These are phyloP conservation scores for Metarhizium brunneum DNA, from an alignment of 2,329 filamentous ascomycete genomes.

Conservation along the genomic window DNA sequence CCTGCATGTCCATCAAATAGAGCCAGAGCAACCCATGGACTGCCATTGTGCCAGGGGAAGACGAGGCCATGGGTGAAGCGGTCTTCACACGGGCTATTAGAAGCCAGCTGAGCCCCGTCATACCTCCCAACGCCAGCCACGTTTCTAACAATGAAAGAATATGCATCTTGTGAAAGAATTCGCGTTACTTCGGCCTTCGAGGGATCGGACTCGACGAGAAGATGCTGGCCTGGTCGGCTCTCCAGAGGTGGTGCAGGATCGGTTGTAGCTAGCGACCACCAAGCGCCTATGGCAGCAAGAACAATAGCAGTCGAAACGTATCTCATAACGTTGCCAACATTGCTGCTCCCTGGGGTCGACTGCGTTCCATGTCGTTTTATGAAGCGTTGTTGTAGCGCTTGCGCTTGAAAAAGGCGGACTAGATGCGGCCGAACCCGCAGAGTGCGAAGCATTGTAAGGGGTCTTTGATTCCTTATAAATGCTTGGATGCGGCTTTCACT, in stretches of 20 bases:
- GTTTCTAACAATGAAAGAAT: not conserved
- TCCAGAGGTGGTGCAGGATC: not conserved
- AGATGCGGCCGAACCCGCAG: no score
- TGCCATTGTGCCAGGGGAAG: slow-evolving; percentile 4
- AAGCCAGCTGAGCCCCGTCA: not conserved
- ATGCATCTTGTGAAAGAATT: not conserved
- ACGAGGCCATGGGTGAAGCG: not conserved
- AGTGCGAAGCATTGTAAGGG: no score
- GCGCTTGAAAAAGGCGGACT: no score
- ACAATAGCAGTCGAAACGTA: not conserved
- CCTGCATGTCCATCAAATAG: slow-evolving; percentile 27
- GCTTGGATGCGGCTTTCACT: no score
- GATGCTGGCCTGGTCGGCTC: not conserved
- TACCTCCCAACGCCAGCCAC: not conserved
- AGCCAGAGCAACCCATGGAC: slow-evolving; percentile 22
- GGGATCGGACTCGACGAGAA: not conserved
- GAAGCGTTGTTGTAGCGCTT: no score
- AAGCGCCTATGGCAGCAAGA: not conserved
- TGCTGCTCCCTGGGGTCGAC: no score
- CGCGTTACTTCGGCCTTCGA: not conserved
- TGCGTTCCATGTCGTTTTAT: no score
- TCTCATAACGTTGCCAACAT: not conserved
- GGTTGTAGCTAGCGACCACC: not conserved
- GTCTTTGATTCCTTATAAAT: no score
- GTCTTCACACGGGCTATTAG: not conserved